Base-by-base conservation (phyloP, 768 basidiomycete genomes). In the Boletus rubescentipes region DNA sequence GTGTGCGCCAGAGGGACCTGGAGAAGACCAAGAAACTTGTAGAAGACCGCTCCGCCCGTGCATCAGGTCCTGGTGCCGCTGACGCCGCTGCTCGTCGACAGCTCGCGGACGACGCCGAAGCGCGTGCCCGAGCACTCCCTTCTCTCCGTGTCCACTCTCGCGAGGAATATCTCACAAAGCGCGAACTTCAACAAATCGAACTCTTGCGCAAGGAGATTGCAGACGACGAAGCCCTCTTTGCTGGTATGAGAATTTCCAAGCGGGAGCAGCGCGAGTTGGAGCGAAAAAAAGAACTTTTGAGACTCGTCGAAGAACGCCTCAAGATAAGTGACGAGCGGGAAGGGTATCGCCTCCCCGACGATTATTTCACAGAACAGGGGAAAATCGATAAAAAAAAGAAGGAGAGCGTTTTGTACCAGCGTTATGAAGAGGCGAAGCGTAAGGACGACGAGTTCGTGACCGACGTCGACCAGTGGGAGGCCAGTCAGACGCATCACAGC, bases 311-410 rank as follows among this genome's bases (percentile, higher is more conserved):
- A 72, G 95, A 95, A 67, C 84, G 96, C 29, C 77, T 96, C 58
- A 88, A 86, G 66, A 97, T 99, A 52, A 90, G 93, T 70, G 97
- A 99, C 75, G 93, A 91, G 58, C 92, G 80, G 73, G 97, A 99
- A 57, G 96, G 96, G 9, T 99, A 99, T 67, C 86, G 89, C 73
- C 81, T 98, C 39, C 97, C 97, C 0, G 97, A 98, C 61, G 97
- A 98, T 71, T 99, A 99, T 68, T 81, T 98, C 62, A 99, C 97
- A 1, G 96, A 96, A 64, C 94, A 98, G 69, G 97, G 97, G 29
- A 97, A 95, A 74, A 93, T 99, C 55, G 95, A 98, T 80, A 89
- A 85, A 74, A 94, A 97, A 78, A 93, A 91, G 74, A 94, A 97
- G 67, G 84, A 93, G 67, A 88, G 88, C 59, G 94, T 89, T 0